A percentile compares a stretch with the other conserved stretches of the same genome.
Evolutionary conservation across 305 asterid species (phyloP).

Genomic region (Fraxinus sp.): DNA sequence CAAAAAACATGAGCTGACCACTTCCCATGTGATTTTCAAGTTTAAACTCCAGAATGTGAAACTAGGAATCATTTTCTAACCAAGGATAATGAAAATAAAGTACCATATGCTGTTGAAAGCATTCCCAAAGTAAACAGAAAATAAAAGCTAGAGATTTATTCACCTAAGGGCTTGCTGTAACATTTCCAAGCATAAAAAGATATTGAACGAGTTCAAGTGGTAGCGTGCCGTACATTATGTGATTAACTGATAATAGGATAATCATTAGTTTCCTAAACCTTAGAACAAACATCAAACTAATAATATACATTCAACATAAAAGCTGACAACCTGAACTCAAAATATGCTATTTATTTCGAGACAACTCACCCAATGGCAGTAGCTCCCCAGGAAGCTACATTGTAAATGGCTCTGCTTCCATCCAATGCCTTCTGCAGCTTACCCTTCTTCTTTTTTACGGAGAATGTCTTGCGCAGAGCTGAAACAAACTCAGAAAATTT

Average conservation of each 20-base stretch:
- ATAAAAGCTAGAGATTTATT: background rate
- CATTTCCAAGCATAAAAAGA: background rate
- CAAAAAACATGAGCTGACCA: background rate
- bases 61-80: background rate
- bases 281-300: background rate
- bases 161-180: background rate
- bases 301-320: conserved; percentile 3
- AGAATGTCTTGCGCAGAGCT: conserved; percentile 93
- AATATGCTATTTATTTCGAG: conserved; percentile 17
- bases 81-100: background rate
- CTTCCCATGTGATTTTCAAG: background rate
- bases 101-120: background rate
- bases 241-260: background rate
- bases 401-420: conserved; percentile 89
- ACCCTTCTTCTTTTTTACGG: conserved; percentile 79
- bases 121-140: background rate
- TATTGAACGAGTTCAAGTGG: conserved; percentile 2
- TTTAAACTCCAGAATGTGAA: background rate
- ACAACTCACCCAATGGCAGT: conserved; percentile 73
- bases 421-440: conserved; percentile 95
- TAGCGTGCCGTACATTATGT: background rate
- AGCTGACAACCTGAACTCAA: conserved; percentile 14
- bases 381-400: conserved; percentile 99
- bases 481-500: conserved; percentile 37
- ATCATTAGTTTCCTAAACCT: background rate